Evolutionary conservation across 352 stramenopile genomes (phyloP).

Genomic region (Phytophthora niederhauseri): DNA sequence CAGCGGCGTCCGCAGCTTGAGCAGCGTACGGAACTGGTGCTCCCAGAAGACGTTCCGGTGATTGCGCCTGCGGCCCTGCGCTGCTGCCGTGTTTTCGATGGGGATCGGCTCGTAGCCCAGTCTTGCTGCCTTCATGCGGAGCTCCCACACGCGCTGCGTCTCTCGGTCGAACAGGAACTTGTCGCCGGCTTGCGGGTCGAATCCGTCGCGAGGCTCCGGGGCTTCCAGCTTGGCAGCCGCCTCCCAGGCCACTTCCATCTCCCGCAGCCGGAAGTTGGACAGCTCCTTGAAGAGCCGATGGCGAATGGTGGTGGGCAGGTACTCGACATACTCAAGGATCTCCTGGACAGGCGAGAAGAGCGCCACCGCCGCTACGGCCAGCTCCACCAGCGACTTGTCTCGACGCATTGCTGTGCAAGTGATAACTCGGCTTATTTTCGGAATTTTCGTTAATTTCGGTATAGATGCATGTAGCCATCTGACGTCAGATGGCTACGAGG

Average conservation of each 20-base stretch:
- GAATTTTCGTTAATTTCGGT: conserved; percentile 22
- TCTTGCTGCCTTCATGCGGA: conserved; percentile 26
- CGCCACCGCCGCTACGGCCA: conserved; percentile 39
- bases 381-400: conserved; percentile 37
- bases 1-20: conserved; percentile 40
- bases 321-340: conserved; percentile 49
- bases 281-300: conserved; percentile 49
- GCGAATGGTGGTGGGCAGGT: conserved; percentile 46
- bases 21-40: conserved; percentile 53
- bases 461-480: conserved; percentile 1
- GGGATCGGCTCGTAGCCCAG: conserved; percentile 12
- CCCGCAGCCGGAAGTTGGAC: conserved; percentile 47
- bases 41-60: conserved; percentile 60
- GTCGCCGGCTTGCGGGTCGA: conserved; percentile 28
- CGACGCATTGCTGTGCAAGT: conserved; percentile 7
- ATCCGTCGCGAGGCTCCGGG: conserved; percentile 24
- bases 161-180: conserved; percentile 50
- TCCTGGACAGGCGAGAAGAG: conserved; percentile 40
- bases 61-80: conserved; percentile 40
- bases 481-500: conserved; percentile 18
- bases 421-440: conserved; percentile 19
- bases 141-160: conserved; percentile 39
- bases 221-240: conserved; percentile 13
- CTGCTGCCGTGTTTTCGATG: conserved; percentile 24
- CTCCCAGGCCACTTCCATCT: conserved; percentile 55